Evolutionary conservation across 192 early-diverging fungal genomes (phyloP).

Genomic region (Coemansia sp.): DNA sequence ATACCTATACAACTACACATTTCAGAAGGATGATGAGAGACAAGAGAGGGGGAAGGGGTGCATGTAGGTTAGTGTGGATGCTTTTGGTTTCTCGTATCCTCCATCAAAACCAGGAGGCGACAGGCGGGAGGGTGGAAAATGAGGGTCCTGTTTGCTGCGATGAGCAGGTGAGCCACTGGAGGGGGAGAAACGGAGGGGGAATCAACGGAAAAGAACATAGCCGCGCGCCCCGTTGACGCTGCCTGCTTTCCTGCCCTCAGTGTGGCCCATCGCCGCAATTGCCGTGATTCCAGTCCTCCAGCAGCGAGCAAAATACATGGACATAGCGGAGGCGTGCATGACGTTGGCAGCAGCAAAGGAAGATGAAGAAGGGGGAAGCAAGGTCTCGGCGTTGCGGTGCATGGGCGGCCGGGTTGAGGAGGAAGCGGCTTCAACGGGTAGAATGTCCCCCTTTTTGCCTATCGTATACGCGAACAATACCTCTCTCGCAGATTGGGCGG

Average conservation of each 20-base stretch:
- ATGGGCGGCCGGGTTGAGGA: background rate
- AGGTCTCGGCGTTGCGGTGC: background rate
- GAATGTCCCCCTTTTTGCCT: background rate
- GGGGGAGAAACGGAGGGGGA: background rate
- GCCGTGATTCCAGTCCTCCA: constrained; percentile 1
- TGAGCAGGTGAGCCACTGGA: background rate
- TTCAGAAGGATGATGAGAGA: background rate
- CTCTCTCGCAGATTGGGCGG: background rate
- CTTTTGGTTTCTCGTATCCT: background rate
- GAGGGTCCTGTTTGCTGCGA: background rate
- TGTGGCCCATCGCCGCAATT: background rate
- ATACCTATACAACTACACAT: constrained; percentile 3
- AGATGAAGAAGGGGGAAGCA: background rate
- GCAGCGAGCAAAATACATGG: constrained; percentile 2
- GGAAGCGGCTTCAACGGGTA: background rate
- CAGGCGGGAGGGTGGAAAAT: background rate
- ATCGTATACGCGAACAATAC: background rate
- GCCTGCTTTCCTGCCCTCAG: background rate
- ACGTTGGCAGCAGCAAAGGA: background rate
- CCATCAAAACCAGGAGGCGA: background rate
- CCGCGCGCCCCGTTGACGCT: background rate
- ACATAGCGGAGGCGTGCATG: constrained; percentile 7
- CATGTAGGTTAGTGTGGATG: background rate
- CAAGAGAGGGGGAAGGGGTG: background rate
- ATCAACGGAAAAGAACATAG: background rate